Evolutionary conservation across 164 flowering plant species (phyloP), one percentile per base, ranked within the genome.

Genomic region (Liquidambar formosana): DNA sequence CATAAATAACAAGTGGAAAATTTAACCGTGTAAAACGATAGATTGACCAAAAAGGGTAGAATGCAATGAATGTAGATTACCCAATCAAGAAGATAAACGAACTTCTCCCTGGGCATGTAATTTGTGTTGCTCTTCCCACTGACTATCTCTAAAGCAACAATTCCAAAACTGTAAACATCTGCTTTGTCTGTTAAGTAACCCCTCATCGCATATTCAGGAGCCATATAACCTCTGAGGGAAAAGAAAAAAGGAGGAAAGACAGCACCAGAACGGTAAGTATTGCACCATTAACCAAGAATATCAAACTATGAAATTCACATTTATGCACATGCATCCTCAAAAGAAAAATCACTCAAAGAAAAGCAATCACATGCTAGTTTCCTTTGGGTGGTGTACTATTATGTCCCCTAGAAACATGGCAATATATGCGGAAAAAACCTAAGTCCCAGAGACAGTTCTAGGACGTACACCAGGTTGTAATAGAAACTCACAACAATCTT

Each of bases 101-200:
- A 68, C 11, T 82, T 81, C 46, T 79, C 79, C 48, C 54, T 79
- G 1, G 81, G 76, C 53, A 65, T 69, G 46, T 79, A 77, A 33
- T 69, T 79, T 9, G 76, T 70, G 71, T 77, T 82, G 70, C 76
- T 68, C 73, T 64, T 77, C 45, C 85, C 85, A 66, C 85, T 82
- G 26, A 82, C 81, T 68, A 82, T 79, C 77, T 82, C 85, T 43
- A 82, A 56, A 0, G 76, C 70, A 5, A 82, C 85, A 21, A 82
- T 63, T 53, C 85, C 85, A 25, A 70, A 82, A 66, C 82, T 79
- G 73, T 82, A 82, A 41, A 82, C 81, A 53, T 82, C 85, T 63
- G 85, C 85, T 61, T 82, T 82, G 49, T 82, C 82, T 0, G 85
- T 82, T 64, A 82, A 38, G 66, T 82, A 73, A 5, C 85, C 85